These are phyloP conservation scores for Pythium scleroteichum DNA, from an alignment of 352 stramenopile species.

Conservation along the genomic window DNA sequence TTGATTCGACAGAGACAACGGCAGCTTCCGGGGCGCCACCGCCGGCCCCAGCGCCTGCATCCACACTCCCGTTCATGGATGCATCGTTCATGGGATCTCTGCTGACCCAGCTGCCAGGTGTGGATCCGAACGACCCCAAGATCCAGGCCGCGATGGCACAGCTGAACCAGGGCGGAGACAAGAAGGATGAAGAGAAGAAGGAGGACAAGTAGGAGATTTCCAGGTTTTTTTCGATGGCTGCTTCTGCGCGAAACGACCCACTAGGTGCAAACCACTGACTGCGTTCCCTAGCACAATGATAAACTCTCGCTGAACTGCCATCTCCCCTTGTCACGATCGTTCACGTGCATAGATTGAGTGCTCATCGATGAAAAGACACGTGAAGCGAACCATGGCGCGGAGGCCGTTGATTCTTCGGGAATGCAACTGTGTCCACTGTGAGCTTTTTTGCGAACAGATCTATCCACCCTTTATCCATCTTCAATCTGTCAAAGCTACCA, in stretches of 20 bases:
- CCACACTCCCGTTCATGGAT: constrained; percentile 88
- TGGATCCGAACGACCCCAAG: constrained; percentile 92
- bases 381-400: no score
- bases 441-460: no score
- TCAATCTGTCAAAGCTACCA: no score
- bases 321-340: constrained; percentile 3
- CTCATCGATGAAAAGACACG: no score
- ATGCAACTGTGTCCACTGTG: no score
- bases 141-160: constrained; percentile 91
- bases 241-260: constrained; percentile 1
- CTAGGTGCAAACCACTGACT: background rate
- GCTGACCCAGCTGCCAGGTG: constrained; percentile 84
- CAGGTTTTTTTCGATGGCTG: constrained; percentile 9
- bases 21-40: constrained; percentile 39
- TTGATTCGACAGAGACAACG: constrained; percentile 34
- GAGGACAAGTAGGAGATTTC: constrained; percentile 66
- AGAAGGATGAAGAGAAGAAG: constrained; percentile 85
- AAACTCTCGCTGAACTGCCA: constrained; percentile 3
- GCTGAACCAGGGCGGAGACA: constrained; percentile 80
- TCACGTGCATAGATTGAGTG: no score
- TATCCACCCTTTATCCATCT: no score
- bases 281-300: background rate
- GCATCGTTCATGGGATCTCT: constrained; percentile 90
- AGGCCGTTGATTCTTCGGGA: no score
- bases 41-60: constrained; percentile 71